Conservation (phyloP, 768 basidiomycete genomes). For the Scleroderma citrinum region DNA sequence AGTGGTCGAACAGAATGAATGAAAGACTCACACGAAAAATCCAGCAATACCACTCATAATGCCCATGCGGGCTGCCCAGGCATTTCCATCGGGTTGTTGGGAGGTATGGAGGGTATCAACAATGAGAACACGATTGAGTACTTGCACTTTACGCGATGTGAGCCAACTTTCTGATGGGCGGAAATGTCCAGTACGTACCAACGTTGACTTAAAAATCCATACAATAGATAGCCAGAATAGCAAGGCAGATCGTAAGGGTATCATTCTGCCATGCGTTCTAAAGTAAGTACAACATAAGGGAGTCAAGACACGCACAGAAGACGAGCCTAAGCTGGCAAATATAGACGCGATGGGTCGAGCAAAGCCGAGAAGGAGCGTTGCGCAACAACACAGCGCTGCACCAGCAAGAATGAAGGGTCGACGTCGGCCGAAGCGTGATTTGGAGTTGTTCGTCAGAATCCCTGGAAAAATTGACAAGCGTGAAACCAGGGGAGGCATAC, state of each 20-base stretch:
- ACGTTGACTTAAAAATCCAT: slow-evolving; percentile 59
- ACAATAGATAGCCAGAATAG: slow-evolving; percentile 62
- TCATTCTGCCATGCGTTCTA: slow-evolving; percentile 43
- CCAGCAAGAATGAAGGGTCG: slow-evolving; percentile 81
- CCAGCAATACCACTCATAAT: slow-evolving; percentile 81
- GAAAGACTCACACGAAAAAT: slow-evolving; percentile 69
- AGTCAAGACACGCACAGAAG: slow-evolving; percentile 24
- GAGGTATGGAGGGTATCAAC: slow-evolving; percentile 77
- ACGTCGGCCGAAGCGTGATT: slow-evolving; percentile 76
- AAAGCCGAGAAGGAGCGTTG: slow-evolving; percentile 82
- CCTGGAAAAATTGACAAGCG: slow-evolving; percentile 20
- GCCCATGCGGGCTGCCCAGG: slow-evolving; percentile 93
- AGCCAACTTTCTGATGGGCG: slow-evolving; percentile 12
- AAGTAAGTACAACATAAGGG: background rate
- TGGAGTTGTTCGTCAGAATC: slow-evolving; percentile 77
- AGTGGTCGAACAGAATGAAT: background rate
- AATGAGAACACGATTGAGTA: slow-evolving; percentile 83
- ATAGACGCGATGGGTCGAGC: slow-evolving; percentile 59
- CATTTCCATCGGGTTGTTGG: slow-evolving; percentile 80
- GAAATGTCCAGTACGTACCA: too few species aligned
- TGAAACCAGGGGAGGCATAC: background rate
- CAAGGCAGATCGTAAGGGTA: slow-evolving; percentile 65
- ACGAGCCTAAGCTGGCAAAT: slow-evolving; percentile 31
- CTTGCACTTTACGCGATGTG: slow-evolving; percentile 54
- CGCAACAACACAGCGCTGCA: slow-evolving; percentile 54